phyloP scores from a whole-genome alignment of 2,329 filamentous ascomycete genomes.

The Ceratocystis albifundus region DNA sequence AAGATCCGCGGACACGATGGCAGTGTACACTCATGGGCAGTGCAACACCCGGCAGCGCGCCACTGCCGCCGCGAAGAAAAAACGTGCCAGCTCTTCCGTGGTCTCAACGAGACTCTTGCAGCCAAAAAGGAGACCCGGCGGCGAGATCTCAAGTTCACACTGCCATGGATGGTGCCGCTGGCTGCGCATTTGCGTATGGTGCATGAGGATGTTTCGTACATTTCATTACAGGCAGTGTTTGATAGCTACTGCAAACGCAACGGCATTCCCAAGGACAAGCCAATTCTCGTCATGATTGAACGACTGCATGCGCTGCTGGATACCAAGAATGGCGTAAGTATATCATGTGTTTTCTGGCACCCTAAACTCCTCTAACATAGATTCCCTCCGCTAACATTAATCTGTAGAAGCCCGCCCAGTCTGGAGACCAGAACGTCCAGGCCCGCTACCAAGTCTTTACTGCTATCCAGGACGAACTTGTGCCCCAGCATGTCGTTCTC shows the following conservation, averaged over 20 bases:
- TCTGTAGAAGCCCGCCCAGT: constrained; percentile 28
- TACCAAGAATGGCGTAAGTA: constrained; percentile 48
- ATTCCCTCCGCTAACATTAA: neutral
- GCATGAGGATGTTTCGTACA: constrained; percentile 87
- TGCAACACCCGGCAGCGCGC: constrained; percentile 86
- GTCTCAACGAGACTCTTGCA: constrained; percentile 83
- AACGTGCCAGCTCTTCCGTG: constrained; percentile 90
- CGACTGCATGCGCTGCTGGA: constrained; percentile 71
- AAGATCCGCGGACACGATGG: constrained; percentile 97
- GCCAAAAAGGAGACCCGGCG: constrained; percentile 93
- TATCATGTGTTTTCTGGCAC: neutral
- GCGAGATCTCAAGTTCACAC: constrained; percentile 87
- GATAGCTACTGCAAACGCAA: constrained; percentile 89
- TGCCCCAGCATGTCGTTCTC: constrained; percentile 67
- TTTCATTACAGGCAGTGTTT: constrained; percentile 87
- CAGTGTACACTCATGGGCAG: constrained; percentile 89
- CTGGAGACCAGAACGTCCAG: constrained; percentile 50
- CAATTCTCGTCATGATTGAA: constrained; percentile 88
- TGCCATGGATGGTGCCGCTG: constrained; percentile 89
- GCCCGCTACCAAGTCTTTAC: constrained; percentile 85
- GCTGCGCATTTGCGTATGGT: constrained; percentile 91
- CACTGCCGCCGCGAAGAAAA: constrained; percentile 90
- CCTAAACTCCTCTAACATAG: no score
- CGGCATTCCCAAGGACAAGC: constrained; percentile 85
- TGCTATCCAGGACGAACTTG: constrained; percentile 87